These are phyloP conservation scores for Seminavis robusta DNA, from an alignment of 108 stramenopile species.

Conservation along the genomic window DNA sequence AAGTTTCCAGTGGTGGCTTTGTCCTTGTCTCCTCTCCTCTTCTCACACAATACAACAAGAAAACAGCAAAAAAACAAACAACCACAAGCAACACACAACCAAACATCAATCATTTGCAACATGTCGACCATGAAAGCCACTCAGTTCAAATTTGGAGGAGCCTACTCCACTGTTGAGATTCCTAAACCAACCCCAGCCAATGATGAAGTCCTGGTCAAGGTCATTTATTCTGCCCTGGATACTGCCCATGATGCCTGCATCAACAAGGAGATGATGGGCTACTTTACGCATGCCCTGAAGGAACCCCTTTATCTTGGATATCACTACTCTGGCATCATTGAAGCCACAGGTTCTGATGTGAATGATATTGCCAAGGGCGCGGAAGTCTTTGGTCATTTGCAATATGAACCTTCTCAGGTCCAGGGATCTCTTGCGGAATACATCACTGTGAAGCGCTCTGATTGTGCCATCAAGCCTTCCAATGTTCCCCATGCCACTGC, in stretches of 20 bases:
- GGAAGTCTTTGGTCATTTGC: conserved; percentile 27
- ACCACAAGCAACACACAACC: too few species aligned
- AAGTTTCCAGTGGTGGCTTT: too few species aligned
- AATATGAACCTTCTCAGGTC: conserved; percentile 16
- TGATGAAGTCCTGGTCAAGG: conserved; percentile 21
- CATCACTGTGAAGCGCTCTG: conserved; percentile 13
- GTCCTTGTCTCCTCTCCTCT: too few species aligned
- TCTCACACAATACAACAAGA: too few species aligned
- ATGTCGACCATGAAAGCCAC: too few species aligned
- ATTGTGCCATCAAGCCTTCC: conserved; percentile 5
- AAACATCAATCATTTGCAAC: too few species aligned
- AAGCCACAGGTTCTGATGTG: conserved; percentile 1
- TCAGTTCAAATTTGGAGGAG: too few species aligned
- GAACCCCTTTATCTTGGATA: conserved; percentile 16
- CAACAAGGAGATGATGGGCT: conserved; percentile 6
- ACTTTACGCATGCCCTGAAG: conserved; percentile 14
- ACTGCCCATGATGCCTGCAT: conserved; percentile 12
- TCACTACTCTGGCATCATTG: conserved; percentile 26
- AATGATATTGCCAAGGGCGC: conserved; percentile 3
- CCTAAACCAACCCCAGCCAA: too few species aligned
- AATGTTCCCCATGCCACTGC: conserved; percentile 9
- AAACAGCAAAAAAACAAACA: too few species aligned
- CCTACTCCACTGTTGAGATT: too few species aligned
- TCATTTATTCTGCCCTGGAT: conserved; percentile 24
- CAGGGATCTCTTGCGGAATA: conserved; percentile 34